phyloP scores from a whole-genome alignment of 768 basidiomycete genomes.

The Tulasnella sp. region DNA sequence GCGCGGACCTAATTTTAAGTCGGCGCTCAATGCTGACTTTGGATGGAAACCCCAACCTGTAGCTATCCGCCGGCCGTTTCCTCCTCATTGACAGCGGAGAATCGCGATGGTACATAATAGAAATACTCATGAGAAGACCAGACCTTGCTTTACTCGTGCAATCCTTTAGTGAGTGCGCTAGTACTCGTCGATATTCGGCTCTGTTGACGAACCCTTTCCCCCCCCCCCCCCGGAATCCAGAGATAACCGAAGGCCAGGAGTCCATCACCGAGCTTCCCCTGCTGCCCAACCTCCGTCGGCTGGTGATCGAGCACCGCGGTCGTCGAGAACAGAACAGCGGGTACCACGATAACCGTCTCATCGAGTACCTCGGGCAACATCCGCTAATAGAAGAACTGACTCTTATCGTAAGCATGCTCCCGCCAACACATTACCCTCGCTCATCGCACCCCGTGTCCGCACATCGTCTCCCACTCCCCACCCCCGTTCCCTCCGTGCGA shows the following conservation, averaged over 20 bases:
- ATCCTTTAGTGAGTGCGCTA: background rate
- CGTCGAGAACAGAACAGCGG: slow-evolving; percentile 9
- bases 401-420: slow-evolving; percentile 2
- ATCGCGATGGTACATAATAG: slow-evolving; percentile 7
- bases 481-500: background rate
- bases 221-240: background rate
- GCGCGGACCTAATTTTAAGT: background rate
- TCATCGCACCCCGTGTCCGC: background rate
- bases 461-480: background rate
- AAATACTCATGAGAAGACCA: background rate
- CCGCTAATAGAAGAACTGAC: slow-evolving; percentile 4
- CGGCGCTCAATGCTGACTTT: background rate
- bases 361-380: slow-evolving; percentile 1
- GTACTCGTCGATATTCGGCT: background rate
- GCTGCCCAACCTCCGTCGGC: background rate
- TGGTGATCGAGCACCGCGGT: slow-evolving; percentile 6
- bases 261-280: slow-evolving; percentile 4
- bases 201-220: background rate
- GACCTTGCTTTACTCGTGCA: slow-evolving; percentile 5
- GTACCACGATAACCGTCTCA: slow-evolving; percentile 8
- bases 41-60: background rate
- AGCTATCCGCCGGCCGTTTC: slow-evolving; percentile 4
- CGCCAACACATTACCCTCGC: background rate
- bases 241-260: slow-evolving; percentile 12
- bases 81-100: slow-evolving; percentile 3